Base-by-base conservation (phyloP, 1,284 basidiomycete genomes). In the Ceratobasidium sp. region DNA sequence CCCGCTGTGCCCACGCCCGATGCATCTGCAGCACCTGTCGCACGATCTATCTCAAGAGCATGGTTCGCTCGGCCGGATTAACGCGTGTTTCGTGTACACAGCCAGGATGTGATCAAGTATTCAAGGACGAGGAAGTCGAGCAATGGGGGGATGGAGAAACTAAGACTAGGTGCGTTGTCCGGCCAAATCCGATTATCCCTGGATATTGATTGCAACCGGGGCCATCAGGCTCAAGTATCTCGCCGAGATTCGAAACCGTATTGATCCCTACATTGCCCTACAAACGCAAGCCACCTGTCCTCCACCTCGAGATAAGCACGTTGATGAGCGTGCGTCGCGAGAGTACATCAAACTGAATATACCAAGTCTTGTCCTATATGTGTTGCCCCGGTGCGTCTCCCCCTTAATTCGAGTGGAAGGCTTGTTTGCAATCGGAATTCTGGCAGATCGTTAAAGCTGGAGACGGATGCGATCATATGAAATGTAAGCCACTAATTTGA, bases 381-480 rank as follows among this genome's bases (percentile, higher is more conserved):
- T 48, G 16, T 16, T 30, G 71, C 71, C 20, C 71, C 57, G 60
- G 71, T 64, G 64, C n/a, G 41, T 74, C 12, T 27, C n/a, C 6
- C 7, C 23, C 3, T 48, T 16, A 16, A n/a, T 14, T 50, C 27
- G 10, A 20, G 41, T 48, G 3, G 20, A 8, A 20, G 52, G 20
- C 20, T 8, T 5, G 5, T 3, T 23, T 27, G 33, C 52, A 20
- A 33, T 27, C 7, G 10, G 10, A 46, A 52, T 52, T 50, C n/a
- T 18, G n/a, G 16, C 35, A 74, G 71, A 74, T 74, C 33, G 71
- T 48, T 8, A 74, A 74, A 38, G 27, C 33, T 10, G 71, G 71
- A 52, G 71, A 74, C 20, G 71, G 71, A 38, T 74, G 71, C n/a
- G 71, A 74, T 74, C 71, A 74, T 38, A 74, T 74, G 71, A 74